A percentile compares a stretch with the other conserved stretches of the same genome.
These are phyloP conservation scores for Pleurotus cornucopiae DNA, from an alignment of 768 basidiomycete genomes.

Conservation along the genomic window DNA sequence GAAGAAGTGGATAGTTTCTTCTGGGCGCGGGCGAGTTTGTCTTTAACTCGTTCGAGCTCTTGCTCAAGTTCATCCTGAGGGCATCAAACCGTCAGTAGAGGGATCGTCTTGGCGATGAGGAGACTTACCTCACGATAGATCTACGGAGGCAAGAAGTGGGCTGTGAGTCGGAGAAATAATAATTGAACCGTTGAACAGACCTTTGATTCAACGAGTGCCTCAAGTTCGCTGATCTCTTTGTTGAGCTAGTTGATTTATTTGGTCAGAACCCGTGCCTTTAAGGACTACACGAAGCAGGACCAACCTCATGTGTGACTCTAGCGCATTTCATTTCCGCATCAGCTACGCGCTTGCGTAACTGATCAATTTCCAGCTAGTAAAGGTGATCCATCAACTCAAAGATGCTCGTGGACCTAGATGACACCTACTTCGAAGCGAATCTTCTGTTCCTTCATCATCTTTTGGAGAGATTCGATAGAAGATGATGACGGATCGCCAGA, in stretches of 20 bases:
- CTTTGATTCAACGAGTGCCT: constrained; percentile 92
- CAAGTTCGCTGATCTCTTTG: constrained; percentile 90
- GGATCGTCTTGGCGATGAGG: not conserved
- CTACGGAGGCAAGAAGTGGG: constrained; percentile 28
- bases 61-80: constrained; percentile 80
- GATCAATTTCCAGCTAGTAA: constrained; percentile 57
- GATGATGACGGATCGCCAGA: constrained; percentile 11
- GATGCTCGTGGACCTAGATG: not conserved
- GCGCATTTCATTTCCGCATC: constrained; percentile 77
- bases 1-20: constrained; percentile 49
- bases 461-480: constrained; percentile 38
- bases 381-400: not conserved
- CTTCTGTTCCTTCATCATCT: constrained; percentile 42
- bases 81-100: not conserved
- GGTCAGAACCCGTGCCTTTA: not conserved
- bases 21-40: constrained; percentile 54
- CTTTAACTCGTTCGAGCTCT: constrained; percentile 73
- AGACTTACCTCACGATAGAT: constrained; percentile 74
- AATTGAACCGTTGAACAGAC: constrained; percentile 29
- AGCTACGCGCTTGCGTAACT: constrained; percentile 61
- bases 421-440: constrained; percentile 47
- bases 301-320: constrained; percentile 62
- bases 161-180: not conserved
- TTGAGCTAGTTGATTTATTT: constrained; percentile 54
- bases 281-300: constrained; percentile 17